Percentiles rank a stretch among this genome's conserved stretches.
phyloP scores from a whole-genome alignment of 306 rosid genomes.

The Cucumis sativus region DNA sequence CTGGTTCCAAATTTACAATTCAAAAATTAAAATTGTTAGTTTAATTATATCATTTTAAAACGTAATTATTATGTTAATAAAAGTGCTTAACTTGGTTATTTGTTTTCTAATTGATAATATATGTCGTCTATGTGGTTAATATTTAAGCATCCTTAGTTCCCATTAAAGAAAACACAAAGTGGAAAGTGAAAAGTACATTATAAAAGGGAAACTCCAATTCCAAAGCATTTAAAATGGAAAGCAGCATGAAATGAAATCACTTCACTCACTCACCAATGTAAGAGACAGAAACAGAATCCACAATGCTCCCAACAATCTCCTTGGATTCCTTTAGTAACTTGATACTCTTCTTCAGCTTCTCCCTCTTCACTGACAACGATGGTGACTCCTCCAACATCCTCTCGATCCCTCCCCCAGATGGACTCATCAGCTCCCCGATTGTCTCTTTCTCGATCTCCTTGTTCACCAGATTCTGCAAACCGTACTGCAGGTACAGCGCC shows the following conservation, averaged over 20 bases:
- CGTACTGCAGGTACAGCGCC: slow-evolving; percentile 9
- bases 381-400: slow-evolving; percentile 14
- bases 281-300: background rate
- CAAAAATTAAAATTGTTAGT: too few relatives aligned
- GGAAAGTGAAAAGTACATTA: background rate
- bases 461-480: slow-evolving; percentile 11
- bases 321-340: slow-evolving; percentile 10
- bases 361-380: slow-evolving; percentile 8
- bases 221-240: background rate
- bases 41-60: too few relatives aligned
- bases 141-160: too few relatives aligned
- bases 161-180: background rate
- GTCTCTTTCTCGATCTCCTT: slow-evolving; percentile 9
- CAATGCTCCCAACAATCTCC: slow-evolving; percentile 11
- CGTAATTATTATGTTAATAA: too few relatives aligned
- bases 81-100: too few relatives aligned
- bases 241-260: background rate
- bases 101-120: too few relatives aligned
- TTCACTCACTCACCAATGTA: background rate
- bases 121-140: too few relatives aligned
- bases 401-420: background rate
- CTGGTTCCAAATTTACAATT: too few relatives aligned
- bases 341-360: slow-evolving; percentile 13
- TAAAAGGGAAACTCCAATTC: background rate
- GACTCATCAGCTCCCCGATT: slow-evolving; percentile 4